Percentiles rank a stretch among this genome's conserved stretches.
phyloP scores from a whole-genome alignment of 192 early-diverging fungal species.

The Rhizoclosmatium sp. region DNA sequence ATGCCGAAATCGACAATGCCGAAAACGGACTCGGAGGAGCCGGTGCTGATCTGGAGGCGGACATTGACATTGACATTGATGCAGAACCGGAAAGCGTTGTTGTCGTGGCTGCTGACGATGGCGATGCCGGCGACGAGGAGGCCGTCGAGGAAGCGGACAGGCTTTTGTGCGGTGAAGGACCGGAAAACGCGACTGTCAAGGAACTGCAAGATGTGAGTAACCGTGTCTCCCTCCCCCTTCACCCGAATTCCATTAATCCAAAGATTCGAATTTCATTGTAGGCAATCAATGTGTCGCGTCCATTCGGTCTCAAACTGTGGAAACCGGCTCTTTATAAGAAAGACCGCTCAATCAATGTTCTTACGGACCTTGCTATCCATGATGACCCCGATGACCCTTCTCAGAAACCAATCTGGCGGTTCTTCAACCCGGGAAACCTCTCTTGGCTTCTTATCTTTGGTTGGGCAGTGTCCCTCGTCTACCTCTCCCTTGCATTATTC shows the following conservation, averaged over 20 bases:
- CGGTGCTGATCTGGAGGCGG: neutral
- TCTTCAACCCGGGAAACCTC: slow-evolving; percentile 85
- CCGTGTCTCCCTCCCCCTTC: neutral
- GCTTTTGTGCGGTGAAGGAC: slow-evolving; percentile 20
- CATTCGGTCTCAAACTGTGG: slow-evolving; percentile 95
- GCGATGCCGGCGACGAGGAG: slow-evolving; percentile 24
- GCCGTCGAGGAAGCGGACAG: slow-evolving; percentile 31
- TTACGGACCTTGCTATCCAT: slow-evolving; percentile 84
- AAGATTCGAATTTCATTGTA: neutral
- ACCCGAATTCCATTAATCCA: neutral
- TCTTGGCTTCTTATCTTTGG: slow-evolving; percentile 88
- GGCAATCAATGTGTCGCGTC: slow-evolving; percentile 69
- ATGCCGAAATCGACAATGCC: neutral
- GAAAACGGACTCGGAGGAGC: neutral
- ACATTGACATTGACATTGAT: neutral
- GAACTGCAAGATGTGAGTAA: slow-evolving; percentile 50
- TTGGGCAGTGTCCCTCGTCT: slow-evolving; percentile 83
- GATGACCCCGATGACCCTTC: slow-evolving; percentile 61
- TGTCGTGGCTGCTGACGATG: slow-evolving; percentile 13
- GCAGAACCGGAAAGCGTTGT: slow-evolving; percentile 18
- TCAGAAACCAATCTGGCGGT: slow-evolving; percentile 59
- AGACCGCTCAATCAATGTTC: slow-evolving; percentile 81
- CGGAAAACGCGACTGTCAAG: slow-evolving; percentile 33
- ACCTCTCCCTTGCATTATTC: slow-evolving; percentile 65
- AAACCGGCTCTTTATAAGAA: slow-evolving; percentile 98